phyloP scores from a whole-genome alignment of 768 basidiomycete genomes.

The Trametes meyenii region DNA sequence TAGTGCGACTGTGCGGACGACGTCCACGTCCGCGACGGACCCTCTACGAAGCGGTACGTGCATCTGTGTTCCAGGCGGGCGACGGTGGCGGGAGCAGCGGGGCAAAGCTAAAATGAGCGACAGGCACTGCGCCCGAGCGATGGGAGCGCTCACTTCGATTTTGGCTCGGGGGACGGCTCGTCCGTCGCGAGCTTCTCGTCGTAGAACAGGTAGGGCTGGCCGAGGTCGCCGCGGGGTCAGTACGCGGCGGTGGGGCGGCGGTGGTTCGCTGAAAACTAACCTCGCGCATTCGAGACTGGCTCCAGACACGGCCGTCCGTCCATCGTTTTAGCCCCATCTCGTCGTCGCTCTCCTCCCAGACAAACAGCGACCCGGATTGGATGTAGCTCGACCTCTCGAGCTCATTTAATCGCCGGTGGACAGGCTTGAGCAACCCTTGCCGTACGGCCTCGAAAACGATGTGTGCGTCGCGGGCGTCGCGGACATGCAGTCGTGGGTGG shows the following conservation, averaged over 20 bases:
- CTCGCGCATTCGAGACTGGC: slow-evolving; percentile 68
- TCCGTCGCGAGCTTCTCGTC: slow-evolving; percentile 59
- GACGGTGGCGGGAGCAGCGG: background rate
- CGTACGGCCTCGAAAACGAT: slow-evolving; percentile 68
- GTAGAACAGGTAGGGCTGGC: slow-evolving; percentile 69
- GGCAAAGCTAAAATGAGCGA: slow-evolving; percentile 26
- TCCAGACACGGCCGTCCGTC: slow-evolving; percentile 74
- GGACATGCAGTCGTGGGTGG: slow-evolving; percentile 64
- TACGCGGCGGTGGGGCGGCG: slow-evolving; percentile 3
- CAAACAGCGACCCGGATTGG: slow-evolving; percentile 63
- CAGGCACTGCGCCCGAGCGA: slow-evolving; percentile 15
- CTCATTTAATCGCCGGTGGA: slow-evolving; percentile 62
- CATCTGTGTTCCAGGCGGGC: slow-evolving; percentile 9
- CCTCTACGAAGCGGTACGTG: slow-evolving; percentile 59
- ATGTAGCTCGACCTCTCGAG: slow-evolving; percentile 57
- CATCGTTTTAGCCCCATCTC: slow-evolving; percentile 67
- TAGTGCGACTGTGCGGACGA: slow-evolving; percentile 60
- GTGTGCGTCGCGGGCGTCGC: slow-evolving; percentile 68
- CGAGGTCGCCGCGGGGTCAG: slow-evolving; percentile 15
- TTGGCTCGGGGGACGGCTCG: slow-evolving; percentile 42
- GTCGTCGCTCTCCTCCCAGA: slow-evolving; percentile 72
- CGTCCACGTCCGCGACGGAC: slow-evolving; percentile 50
- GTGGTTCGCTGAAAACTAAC: slow-evolving; percentile 30
- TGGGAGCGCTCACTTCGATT: slow-evolving; percentile 39
- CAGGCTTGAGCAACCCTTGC: slow-evolving; percentile 50